Evolutionary conservation across 371 early-diverging fungal genomes (phyloP), one percentile per base, ranked within the genome.

Genomic region (Mucor ambiguus): DNA sequence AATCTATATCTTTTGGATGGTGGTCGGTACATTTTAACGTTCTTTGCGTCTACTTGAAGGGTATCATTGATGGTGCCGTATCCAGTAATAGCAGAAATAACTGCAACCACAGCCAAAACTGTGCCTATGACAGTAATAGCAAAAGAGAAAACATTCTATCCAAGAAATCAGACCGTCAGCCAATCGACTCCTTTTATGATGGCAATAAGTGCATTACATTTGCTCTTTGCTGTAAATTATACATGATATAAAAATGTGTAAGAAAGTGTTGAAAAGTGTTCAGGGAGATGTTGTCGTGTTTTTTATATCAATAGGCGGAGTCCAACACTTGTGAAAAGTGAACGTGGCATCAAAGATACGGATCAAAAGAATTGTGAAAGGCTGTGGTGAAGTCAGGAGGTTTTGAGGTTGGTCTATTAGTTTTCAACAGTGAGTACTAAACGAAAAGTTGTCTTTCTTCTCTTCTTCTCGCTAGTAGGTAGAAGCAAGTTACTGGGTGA

Each of bases 111-210:
- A 26, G 80, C 88, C 20, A 90, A 79, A 12, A 91, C 83, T 60
- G 79, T 70, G 66, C 86, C 86, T 48, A 87, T 54, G 28, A 88
- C 90, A 24, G 89, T 86, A 60, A 90, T 66, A 43, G 90, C 85
- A 82, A 88, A 89, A 4, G 93, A 90, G 61, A 88, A 75, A 6
- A 90, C 81, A 38, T 89, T 71, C 79, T 79, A 67, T 20, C 44
- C 7, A 33, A 35, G 30, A 35, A 35, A 12, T 35, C 37, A 35
- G 3, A 10, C 37, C 11, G 12, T 35, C 22, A n/a, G 20, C n/a
- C 26, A 12, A 1, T 9, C 8, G 9, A 9, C 33, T 33, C 9
- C 1, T 9, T 35, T 35, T 7, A 35, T 12, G 37, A 12, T 35
- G 12, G 2, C 12, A 3, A 12, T 12, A 3, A 35, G 10, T 35